phyloP scores from a whole-genome alignment of 2,329 filamentous ascomycete species.

The Trichoderma lentiforme region DNA sequence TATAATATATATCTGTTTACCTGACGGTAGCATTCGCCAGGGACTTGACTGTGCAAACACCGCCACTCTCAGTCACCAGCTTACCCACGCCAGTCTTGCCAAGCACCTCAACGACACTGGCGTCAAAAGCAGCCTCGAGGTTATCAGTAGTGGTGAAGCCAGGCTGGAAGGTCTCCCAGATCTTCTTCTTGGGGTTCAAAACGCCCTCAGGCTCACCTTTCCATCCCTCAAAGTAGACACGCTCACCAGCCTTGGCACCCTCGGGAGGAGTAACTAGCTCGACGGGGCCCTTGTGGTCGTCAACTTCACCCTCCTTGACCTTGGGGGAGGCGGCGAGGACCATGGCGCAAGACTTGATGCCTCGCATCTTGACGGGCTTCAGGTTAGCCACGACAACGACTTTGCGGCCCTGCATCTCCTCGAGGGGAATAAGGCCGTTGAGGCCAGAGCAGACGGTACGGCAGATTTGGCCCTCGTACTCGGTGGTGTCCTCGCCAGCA shows the following conservation, averaged over 20 bases:
- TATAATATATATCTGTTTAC: conserved; percentile 45
- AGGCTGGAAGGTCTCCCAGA: conserved; percentile 95
- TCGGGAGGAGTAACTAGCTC: conserved; percentile 85
- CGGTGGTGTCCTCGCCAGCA: conserved; percentile 81
- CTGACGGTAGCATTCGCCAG: conserved; percentile 79
- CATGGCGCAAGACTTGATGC: conserved; percentile 76
- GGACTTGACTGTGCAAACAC: conserved; percentile 77
- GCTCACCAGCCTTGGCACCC: conserved; percentile 75
- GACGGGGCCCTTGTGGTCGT: conserved; percentile 83
- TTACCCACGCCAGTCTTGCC: conserved; percentile 65
- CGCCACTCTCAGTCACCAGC: conserved; percentile 73
- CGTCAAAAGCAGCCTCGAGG: conserved; percentile 84
- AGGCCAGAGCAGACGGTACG: conserved; percentile 96
- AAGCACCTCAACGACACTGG: conserved; percentile 69
- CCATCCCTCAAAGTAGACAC: conserved; percentile 93
- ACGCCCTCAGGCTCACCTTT: conserved; percentile 87
- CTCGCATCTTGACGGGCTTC: conserved; percentile 99
- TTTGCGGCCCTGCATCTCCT: conserved; percentile 95
- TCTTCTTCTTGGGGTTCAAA: conserved; percentile 99
- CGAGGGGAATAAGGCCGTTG: conserved; percentile 86
- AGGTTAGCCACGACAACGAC: conserved; percentile 96
- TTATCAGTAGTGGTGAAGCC: conserved; percentile 86
- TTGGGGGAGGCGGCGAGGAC: conserved; percentile 91
- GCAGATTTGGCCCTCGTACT: conserved; percentile 87
- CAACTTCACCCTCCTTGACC: conserved; percentile 74